Conservation (phyloP, 768 basidiomycete species). For the Amanita molliuscula region DNA sequence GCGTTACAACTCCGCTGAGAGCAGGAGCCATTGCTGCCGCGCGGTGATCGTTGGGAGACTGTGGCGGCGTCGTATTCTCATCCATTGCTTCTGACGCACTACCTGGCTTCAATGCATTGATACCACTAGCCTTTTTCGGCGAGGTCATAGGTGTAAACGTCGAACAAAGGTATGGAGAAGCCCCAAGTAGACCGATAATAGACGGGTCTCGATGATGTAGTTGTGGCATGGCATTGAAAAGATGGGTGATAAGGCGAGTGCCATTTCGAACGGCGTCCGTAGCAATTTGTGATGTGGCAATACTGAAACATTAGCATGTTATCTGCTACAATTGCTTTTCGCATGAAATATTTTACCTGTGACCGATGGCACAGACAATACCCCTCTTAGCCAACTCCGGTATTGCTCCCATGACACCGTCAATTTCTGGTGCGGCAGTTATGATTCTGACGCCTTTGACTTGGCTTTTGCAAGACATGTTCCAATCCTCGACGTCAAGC, state of each 20-base stretch:
- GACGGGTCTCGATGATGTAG: conserved; percentile 86
- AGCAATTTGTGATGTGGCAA: conserved; percentile 66
- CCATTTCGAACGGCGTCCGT: conserved; percentile 61
- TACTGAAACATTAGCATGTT: conserved; percentile 27
- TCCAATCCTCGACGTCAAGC: conserved; percentile 55
- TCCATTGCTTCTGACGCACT: conserved; percentile 51
- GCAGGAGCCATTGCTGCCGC: background rate
- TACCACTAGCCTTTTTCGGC: conserved; percentile 3
- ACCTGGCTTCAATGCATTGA: conserved; percentile 1
- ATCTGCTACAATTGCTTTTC: background rate
- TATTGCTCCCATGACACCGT: conserved; percentile 70
- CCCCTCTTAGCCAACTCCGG: conserved; percentile 50
- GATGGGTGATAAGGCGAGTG: conserved; percentile 80
- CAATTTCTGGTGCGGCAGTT: conserved; percentile 80
- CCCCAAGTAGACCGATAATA: conserved; percentile 80
- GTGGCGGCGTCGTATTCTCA: conserved; percentile 45
- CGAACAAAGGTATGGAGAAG: conserved; percentile 52
- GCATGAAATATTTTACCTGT: conserved; percentile 42
- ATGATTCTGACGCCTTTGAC: conserved; percentile 62
- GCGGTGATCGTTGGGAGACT: conserved; percentile 26
- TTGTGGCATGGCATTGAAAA: conserved; percentile 92
- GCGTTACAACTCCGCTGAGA: conserved; percentile 1
- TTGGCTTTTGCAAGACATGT: conserved; percentile 37
- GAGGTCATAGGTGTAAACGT: conserved; percentile 21
- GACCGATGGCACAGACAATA: conserved; percentile 78